Evolutionary conservation across 2,329 filamentous ascomycete genomes (phyloP), one percentile per base, ranked within the genome.

Genomic region (Botryosphaeria dothidea): DNA sequence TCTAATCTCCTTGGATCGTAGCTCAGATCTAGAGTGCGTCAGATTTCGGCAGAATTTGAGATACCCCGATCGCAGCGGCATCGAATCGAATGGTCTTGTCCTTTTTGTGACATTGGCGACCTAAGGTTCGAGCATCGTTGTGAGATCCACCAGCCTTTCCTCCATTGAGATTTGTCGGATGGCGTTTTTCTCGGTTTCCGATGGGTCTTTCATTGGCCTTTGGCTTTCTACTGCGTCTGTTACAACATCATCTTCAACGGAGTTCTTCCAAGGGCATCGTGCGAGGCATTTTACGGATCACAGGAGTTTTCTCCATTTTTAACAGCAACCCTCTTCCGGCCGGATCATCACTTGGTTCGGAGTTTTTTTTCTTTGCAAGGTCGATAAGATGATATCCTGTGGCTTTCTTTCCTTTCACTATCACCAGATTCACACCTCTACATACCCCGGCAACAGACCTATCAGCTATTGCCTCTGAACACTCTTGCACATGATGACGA

Each of bases 1-100:
- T 80, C 34, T 65, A 43, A 65, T 27, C 17, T 23, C 38, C 27
- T 57, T 46, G n/a, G 29, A 7, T 49, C n/a, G 46, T 23, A 23
- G 31, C 48, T 54, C 49, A 43, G 48, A 54, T 63, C 49, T 52
- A 54, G 61, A 54, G 61, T 54, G 49, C 61, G 61, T 54, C 61
- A 63, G 61, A 63, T 54, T 62, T 54, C 51, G 58, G 62, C 62
- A 64, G 49, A 64, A 64, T 64, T 64, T 64, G 62, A 64, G 62
- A 64, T 64, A 57, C 62, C 62, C 62, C 49, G 48, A 63, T 54
- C 48, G 49, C 61, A 63, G 36, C 41, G 61, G 41, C 61, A 46
- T 54, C 48, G 61, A 52, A 63, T 63, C 38, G 56, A 60, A 60
- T 25, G 56, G 56, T 46, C 56, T 60, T 46, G 56, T 60, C 56